Percentiles rank a stretch among this genome's conserved stretches.
phyloP scores from a whole-genome alignment of 306 rosid species.

The Vigna angularis region DNA sequence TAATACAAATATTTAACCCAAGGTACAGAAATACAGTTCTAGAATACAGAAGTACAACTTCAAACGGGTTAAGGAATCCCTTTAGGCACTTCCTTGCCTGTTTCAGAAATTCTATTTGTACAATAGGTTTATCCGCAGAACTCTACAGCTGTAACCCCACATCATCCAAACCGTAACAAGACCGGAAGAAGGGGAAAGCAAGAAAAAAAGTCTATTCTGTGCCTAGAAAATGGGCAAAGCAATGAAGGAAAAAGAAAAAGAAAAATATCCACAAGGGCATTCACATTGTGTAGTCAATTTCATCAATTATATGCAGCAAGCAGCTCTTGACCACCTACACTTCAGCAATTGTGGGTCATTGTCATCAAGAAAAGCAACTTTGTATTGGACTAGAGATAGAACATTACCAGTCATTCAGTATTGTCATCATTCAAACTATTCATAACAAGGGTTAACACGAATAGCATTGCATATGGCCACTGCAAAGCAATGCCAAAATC shows the following conservation, averaged over 20 bases:
- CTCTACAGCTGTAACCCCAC: conserved; percentile 40
- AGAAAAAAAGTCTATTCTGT: conserved; percentile 41
- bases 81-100: conserved; percentile 32
- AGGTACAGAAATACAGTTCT: conserved; percentile 48
- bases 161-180: conserved; percentile 48
- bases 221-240: conserved; percentile 36
- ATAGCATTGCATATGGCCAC: conserved; percentile 34
- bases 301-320: conserved; percentile 41
- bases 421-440: conserved; percentile 43
- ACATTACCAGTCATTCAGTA: conserved; percentile 42
- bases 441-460: conserved; percentile 42
- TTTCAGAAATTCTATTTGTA: conserved; percentile 50
- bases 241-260: neutral
- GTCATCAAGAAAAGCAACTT: conserved; percentile 11
- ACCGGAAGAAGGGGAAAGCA: conserved; percentile 26
- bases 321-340: conserved; percentile 44
- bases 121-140: conserved; percentile 40
- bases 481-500: conserved; percentile 37
- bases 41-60: conserved; percentile 47
- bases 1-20: conserved; percentile 40
- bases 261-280: conserved; percentile 42
- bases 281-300: conserved; percentile 37
- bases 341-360: conserved; percentile 37
- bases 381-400: conserved; percentile 34
- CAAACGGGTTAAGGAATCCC: conserved; percentile 44